Evolutionary conservation across 805 yeast genomes (phyloP), one percentile per base, ranked within the genome.

Genomic region (Suhomyces sp.): DNA sequence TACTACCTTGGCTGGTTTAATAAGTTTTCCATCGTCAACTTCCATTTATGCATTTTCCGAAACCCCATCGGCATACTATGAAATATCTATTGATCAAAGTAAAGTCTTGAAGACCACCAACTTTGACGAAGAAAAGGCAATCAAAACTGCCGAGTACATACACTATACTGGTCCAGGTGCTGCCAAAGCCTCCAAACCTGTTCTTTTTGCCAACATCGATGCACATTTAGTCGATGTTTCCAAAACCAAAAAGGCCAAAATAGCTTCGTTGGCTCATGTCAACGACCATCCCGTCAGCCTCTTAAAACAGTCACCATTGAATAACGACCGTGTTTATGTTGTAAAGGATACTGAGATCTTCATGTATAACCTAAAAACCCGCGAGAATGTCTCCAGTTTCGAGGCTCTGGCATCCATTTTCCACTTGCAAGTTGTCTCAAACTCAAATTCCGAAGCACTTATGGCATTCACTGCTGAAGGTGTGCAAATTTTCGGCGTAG

Each of bases 381-480:
- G 63, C 64, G 56, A 48, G 44, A 60, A 65, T 13, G 57, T 65
- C 0, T 68, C 68, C 41, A 72, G 75, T 7, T 52, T 72, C 13
- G 69, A 70, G 51, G 67, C 76, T 0, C 64, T 69, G 26, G 22
- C 44, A 5, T 44, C 73, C 67, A 27, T 71, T 70, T 9, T 56
- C 52, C n/a, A 56, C 63, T 26, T 64, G 69, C 57, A 67, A 61
- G 50, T 57, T 63, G 12, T 55, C 68, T 33, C 54, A 49, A 41
- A 51, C 52, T 23, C 56, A 19, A 17, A 55, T 4, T 54, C 51
- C 2, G 67, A 67, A 31, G 57, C 57, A 8, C 52, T 77, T 10
- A 55, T 71, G 49, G 66, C 71, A 13, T 63, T 69, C 24, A 57
- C 73, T 2, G 61, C 60, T 17, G 66, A 71, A 36, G 70, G 68